A percentile compares a stretch with the other conserved stretches of the same genome.
Evolutionary conservation across 1,139 yeast genomes (phyloP).

Genomic region (Cylindricascospora bacillispora): DNA sequence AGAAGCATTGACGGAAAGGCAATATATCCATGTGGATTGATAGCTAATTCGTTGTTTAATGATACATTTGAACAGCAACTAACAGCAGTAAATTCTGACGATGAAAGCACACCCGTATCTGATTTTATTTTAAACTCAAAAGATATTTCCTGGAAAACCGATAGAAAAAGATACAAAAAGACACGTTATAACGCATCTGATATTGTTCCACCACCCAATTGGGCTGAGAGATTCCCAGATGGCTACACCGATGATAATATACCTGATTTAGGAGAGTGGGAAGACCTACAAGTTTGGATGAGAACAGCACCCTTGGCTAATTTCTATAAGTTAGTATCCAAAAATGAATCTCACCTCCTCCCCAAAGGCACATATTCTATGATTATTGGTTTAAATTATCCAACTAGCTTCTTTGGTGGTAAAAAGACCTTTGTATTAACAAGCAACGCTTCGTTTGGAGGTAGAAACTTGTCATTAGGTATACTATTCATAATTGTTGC

Average conservation of each 20-base stretch:
- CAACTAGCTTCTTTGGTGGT: conserved; percentile 74
- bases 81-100: conserved; percentile 28
- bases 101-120: too few relatives aligned
- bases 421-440: conserved; percentile 67
- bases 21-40: conserved; percentile 87
- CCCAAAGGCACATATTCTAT: conserved; percentile 59
- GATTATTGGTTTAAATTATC: conserved; percentile 72
- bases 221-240: conserved; percentile 74
- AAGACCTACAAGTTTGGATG: conserved; percentile 96
- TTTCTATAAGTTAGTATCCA: conserved; percentile 67
- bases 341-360: conserved; percentile 59
- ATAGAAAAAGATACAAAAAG: conserved; percentile 63
- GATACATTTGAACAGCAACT: conserved; percentile 48
- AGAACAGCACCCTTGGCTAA: conserved; percentile 81
- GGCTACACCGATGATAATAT: conserved; percentile 78
- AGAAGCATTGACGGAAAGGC: conserved; percentile 40
- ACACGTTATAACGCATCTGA: conserved; percentile 58
- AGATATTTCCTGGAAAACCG: conserved; percentile 83
- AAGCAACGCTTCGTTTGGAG: conserved; percentile 83
- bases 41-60: conserved; percentile 86
- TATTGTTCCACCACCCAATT: conserved; percentile 92
- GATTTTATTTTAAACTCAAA: conserved; percentile 52
- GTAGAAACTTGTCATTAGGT: conserved; percentile 79
- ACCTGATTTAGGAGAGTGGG: conserved; percentile 71
- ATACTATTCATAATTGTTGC: conserved; percentile 87